A percentile compares a stretch with the other conserved stretches of the same genome.
phyloP scores from a whole-genome alignment of 352 stramenopile genomes.

The Phytopythium vexans region DNA sequence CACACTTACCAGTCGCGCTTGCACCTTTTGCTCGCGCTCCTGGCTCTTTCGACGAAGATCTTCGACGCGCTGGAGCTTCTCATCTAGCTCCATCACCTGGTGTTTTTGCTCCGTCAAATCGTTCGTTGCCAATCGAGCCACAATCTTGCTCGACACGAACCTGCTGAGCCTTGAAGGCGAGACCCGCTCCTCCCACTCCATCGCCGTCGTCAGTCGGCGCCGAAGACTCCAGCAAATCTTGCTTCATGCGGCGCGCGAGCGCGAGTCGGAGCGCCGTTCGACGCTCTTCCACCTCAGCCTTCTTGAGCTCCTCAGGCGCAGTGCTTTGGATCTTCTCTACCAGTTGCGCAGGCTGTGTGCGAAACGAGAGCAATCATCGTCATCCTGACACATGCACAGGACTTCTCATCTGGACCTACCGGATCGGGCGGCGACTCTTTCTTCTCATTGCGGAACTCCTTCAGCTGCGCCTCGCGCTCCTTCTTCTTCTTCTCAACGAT shows the following conservation, averaged over 20 bases:
- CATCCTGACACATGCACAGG: background rate
- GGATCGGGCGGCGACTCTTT: slow-evolving; percentile 59
- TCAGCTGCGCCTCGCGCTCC: slow-evolving; percentile 65
- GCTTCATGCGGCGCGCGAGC: slow-evolving; percentile 76
- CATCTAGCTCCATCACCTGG: slow-evolving; percentile 65
- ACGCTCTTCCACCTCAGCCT: slow-evolving; percentile 61
- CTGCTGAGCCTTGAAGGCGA: slow-evolving; percentile 51
- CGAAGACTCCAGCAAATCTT: slow-evolving; percentile 58
- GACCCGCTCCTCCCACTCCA: slow-evolving; percentile 4
- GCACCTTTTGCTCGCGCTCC: slow-evolving; percentile 56
- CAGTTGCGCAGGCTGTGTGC: slow-evolving; percentile 38
- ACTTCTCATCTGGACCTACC: slow-evolving; percentile 9
- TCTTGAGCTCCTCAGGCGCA: slow-evolving; percentile 56
- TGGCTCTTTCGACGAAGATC: slow-evolving; percentile 63
- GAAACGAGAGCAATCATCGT: background rate
- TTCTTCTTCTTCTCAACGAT: slow-evolving; percentile 84
- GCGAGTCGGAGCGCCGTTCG: slow-evolving; percentile 67
- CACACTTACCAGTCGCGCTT: slow-evolving; percentile 39
- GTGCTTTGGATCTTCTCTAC: slow-evolving; percentile 64
- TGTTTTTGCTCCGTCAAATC: background rate
- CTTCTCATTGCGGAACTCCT: slow-evolving; percentile 72
- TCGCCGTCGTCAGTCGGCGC: slow-evolving; percentile 15
- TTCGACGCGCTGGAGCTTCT: slow-evolving; percentile 77
- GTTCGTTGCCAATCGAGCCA: background rate
- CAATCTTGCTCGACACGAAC: slow-evolving; percentile 16